phyloP scores from a whole-genome alignment of 2,329 filamentous ascomycete genomes.

The Chrysoporthe austroafricana region DNA sequence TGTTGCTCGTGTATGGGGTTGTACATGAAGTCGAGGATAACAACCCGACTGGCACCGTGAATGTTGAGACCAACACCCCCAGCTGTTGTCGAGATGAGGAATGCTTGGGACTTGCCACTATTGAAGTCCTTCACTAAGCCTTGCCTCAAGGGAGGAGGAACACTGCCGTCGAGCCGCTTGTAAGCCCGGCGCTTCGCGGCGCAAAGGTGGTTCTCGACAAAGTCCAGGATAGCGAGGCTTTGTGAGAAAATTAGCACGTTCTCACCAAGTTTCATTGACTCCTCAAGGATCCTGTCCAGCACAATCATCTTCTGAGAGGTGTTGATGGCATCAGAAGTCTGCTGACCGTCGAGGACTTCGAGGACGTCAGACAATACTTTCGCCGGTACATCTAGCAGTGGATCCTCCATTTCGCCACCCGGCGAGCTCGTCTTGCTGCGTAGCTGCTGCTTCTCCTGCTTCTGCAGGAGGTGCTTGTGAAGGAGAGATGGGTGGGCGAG shows the following conservation, averaged over 20 bases:
- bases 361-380: conserved; percentile 39
- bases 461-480: conserved; percentile 39
- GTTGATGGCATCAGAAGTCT: conserved; percentile 46
- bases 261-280: conserved; percentile 65
- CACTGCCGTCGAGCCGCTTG: conserved; percentile 70
- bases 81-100: conserved; percentile 81
- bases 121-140: conserved; percentile 72
- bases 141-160: conserved; percentile 62
- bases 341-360: conserved; percentile 42
- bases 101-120: conserved; percentile 57
- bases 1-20: conserved; percentile 85
- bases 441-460: conserved; percentile 15
- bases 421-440: neutral
- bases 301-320: conserved; percentile 72
- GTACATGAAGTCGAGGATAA: conserved; percentile 83
- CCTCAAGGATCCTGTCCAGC: conserved; percentile 70
- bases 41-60: conserved; percentile 78
- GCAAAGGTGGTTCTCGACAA: conserved; percentile 66
- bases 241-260: conserved; percentile 83
- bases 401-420: neutral
- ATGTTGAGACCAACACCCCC: conserved; percentile 87
- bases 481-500: conserved; percentile 59
- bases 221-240: conserved; percentile 70
- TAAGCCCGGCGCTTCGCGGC: conserved; percentile 48
- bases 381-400: neutral